Conservation (phyloP, 257 asterid genomes). For the Rubia yunnanensis region DNA sequence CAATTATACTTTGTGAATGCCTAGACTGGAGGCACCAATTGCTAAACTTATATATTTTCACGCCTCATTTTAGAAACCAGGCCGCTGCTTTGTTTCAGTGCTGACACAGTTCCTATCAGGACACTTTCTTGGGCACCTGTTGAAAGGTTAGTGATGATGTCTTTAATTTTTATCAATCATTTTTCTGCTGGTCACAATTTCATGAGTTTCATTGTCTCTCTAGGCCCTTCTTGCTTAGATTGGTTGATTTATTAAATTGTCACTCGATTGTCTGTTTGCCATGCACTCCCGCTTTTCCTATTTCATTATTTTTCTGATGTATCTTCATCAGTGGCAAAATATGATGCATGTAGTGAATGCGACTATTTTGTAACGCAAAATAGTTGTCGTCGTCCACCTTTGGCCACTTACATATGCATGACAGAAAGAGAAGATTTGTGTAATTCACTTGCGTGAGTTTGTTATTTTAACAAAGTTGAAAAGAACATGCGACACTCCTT, state of each 20-base stretch:
- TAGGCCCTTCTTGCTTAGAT: not conserved
- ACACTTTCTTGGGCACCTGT: slow-evolving; percentile 80
- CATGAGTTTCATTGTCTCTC: not conserved
- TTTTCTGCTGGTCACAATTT: not conserved
- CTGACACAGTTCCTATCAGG: slow-evolving; percentile 80
- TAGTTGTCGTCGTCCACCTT: too few relatives aligned
- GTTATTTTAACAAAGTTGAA: not conserved
- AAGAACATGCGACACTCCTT: not conserved
- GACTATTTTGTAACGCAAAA: too few relatives aligned
- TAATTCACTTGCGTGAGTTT: not conserved
- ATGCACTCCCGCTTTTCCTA: not conserved
- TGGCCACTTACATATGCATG: not conserved
- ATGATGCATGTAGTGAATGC: not conserved
- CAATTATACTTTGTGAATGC: slow-evolving; percentile 6
- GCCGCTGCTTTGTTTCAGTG: slow-evolving; percentile 79
- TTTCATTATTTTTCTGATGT: not conserved
- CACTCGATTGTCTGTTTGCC: not conserved
- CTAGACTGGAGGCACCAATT: not conserved
- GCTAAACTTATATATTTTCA: not conserved
- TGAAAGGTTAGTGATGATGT: slow-evolving; percentile 43
- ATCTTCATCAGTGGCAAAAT: not conserved
- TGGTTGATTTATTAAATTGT: not conserved
- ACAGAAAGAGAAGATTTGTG: not conserved
- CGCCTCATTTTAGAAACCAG: slow-evolving; percentile 45
- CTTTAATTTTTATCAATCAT: not conserved